Evolutionary conservation across 2,329 filamentous ascomycete genomes (phyloP).

Genomic region (Elsinoe batatas): DNA sequence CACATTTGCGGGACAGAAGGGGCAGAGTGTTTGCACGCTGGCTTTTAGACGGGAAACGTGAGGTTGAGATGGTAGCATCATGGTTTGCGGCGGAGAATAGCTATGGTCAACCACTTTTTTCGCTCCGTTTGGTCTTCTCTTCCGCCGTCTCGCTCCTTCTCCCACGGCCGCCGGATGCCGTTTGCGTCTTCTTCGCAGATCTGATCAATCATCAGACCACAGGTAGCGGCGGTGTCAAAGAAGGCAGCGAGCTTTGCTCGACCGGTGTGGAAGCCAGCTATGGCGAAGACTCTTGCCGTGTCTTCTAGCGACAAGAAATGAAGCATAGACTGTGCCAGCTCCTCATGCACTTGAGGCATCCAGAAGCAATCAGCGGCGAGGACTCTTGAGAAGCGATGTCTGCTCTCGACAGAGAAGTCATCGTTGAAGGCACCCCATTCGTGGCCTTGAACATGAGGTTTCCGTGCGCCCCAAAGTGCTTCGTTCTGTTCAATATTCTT

Average conservation of each 20-base stretch:
- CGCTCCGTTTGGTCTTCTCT: conserved; percentile 50
- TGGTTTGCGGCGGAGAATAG: conserved; percentile 24
- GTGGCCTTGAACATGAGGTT: conserved; percentile 46
- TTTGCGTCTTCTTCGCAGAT: conserved; percentile 62
- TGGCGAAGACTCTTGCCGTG: conserved; percentile 49
- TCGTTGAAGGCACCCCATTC: conserved; percentile 50
- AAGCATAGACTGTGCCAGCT: conserved; percentile 51
- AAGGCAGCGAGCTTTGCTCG: conserved; percentile 56
- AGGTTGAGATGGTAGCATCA: not conserved
- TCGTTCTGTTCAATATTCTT: conserved; percentile 50
- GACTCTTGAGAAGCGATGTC: conserved; percentile 48
- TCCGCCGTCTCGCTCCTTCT: conserved; percentile 44
- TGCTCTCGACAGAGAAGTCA: conserved; percentile 30
- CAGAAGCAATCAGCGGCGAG: conserved; percentile 65
- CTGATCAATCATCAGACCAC: conserved; percentile 50
- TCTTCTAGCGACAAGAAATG: conserved; percentile 46
- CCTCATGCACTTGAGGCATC: conserved; percentile 65
- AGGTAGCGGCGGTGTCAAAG: conserved; percentile 46
- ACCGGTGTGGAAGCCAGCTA: conserved; percentile 65
- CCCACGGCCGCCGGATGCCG: conserved; percentile 53
- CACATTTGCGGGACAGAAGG: conserved; percentile 78
- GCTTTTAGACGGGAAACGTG: conserved; percentile 50
- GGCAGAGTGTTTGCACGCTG: conserved; percentile 79
- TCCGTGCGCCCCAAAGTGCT: conserved; percentile 29
- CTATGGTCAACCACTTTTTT: conserved; percentile 63